phyloP scores from a whole-genome alignment of 2,329 filamentous ascomycete species.

The Diaporthe sp. region DNA sequence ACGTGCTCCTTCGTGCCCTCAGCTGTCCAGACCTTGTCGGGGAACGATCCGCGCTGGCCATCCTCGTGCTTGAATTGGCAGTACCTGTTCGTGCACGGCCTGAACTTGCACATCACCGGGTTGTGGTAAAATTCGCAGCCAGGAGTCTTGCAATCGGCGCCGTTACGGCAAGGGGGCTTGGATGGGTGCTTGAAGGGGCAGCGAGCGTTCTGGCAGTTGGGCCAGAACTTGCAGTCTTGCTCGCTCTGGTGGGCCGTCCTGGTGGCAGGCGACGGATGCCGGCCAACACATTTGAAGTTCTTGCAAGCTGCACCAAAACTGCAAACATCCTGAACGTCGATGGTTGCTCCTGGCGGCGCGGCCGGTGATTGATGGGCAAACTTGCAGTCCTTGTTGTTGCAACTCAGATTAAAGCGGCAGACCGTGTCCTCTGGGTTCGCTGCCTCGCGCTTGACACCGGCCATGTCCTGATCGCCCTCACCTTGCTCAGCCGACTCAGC shows the following conservation, averaged over 20 bases:
- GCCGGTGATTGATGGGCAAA: slow-evolving; percentile 96
- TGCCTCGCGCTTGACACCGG: slow-evolving; percentile 65
- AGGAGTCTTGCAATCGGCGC: slow-evolving; percentile 84
- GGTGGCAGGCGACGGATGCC: slow-evolving; percentile 91
- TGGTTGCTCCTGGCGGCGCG: slow-evolving; percentile 80
- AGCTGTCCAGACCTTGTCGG: slow-evolving; percentile 92
- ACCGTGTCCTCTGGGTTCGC: slow-evolving; percentile 75
- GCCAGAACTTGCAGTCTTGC: slow-evolving; percentile 91
- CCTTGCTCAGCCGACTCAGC: slow-evolving; percentile 56
- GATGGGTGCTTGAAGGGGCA: slow-evolving; percentile 92
- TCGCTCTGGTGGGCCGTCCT: slow-evolving; percentile 84
- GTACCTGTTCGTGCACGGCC: slow-evolving; percentile 88
- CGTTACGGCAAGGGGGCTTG: slow-evolving; percentile 91
- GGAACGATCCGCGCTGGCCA: slow-evolving; percentile 87
- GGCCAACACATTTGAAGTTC: slow-evolving; percentile 92
- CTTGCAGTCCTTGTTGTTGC: slow-evolving; percentile 89
- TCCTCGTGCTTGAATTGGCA: slow-evolving; percentile 93
- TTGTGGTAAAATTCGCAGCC: slow-evolving; percentile 93
- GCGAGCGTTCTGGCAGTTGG: slow-evolving; percentile 88
- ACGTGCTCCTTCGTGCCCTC: slow-evolving; percentile 75
- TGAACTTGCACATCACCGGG: slow-evolving; percentile 88
- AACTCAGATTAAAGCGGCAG: slow-evolving; percentile 91
- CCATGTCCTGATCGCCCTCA: slow-evolving; percentile 75
- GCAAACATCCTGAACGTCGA: slow-evolving; percentile 87
- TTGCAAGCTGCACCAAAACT: slow-evolving; percentile 92